Evolutionary conservation across 345 rosid species (phyloP).

Genomic region (Fremontodendron californicum): DNA sequence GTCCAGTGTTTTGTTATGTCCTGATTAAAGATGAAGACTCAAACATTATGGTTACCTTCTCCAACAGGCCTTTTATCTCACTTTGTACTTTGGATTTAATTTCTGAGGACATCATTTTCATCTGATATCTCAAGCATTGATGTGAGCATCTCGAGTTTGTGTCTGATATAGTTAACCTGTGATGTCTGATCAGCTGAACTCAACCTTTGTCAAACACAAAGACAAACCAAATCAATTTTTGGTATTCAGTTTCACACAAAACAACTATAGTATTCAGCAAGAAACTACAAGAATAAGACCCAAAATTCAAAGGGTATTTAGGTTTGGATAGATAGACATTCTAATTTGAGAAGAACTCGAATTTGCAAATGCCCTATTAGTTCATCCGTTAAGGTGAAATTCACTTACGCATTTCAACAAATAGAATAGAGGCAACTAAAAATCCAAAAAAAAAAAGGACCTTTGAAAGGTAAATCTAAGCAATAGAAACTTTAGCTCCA

Average conservation of each 20-base stretch:
- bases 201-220: no score
- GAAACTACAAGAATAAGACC: background rate
- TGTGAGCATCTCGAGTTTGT: slow-evolving; percentile 42
- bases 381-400: background rate
- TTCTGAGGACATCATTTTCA: slow-evolving; percentile 38
- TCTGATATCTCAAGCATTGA: slow-evolving; percentile 39
- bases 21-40: slow-evolving; percentile 9
- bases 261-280: background rate
- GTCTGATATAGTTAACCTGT: slow-evolving; percentile 32
- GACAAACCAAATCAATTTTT: no score
- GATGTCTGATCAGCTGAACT: background rate
- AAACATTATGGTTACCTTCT: slow-evolving; percentile 33
- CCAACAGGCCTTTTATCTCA: slow-evolving; percentile 42
- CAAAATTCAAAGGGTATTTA: background rate
- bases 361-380: background rate
- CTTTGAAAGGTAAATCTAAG: slow-evolving; percentile 20
- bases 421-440: background rate
- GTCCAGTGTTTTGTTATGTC: background rate
- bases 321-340: background rate
- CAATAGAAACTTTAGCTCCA: slow-evolving; percentile 68
- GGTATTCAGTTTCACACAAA: background rate
- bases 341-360: background rate
- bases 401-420: background rate
- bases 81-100: slow-evolving; percentile 41
- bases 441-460: background rate